These are phyloP conservation scores for Cladosporium sp. DNA, from an alignment of 2,329 filamentous ascomycete genomes.

Conservation along the genomic window DNA sequence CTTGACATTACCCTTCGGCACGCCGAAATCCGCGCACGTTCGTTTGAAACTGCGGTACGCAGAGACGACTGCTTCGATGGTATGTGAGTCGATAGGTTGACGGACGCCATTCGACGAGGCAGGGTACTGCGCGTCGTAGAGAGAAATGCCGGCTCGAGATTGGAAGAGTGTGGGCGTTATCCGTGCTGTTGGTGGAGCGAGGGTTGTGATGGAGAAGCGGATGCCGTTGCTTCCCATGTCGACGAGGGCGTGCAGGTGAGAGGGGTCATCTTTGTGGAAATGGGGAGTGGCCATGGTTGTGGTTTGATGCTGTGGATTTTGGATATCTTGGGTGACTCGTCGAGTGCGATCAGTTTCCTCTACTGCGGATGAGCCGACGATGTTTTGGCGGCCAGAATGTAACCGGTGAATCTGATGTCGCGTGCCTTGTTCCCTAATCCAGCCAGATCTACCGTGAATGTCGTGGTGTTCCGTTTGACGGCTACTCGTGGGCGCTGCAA, in stretches of 20 bases:
- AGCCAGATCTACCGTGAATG: not conserved
- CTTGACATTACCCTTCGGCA: constrained; percentile 65
- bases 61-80: constrained; percentile 66
- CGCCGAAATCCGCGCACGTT: constrained; percentile 69
- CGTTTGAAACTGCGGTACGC: constrained; percentile 70
- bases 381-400: too few species aligned
- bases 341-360: not conserved
- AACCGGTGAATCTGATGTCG: not conserved
- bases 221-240: constrained; percentile 75
- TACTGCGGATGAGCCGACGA: too few species aligned
- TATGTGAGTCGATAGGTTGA: constrained; percentile 58
- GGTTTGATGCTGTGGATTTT: too few species aligned
- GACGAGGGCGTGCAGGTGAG: constrained; percentile 36
- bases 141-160: constrained; percentile 76
- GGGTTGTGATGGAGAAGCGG: constrained; percentile 83
- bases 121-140: constrained; percentile 74
- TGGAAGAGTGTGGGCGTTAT: constrained; percentile 77
- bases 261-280: constrained; percentile 18
- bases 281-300: constrained; percentile 6
- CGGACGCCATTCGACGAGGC: constrained; percentile 39
- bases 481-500: not conserved
- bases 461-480: not conserved
- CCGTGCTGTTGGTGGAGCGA: constrained; percentile 70
- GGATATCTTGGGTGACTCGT: too few species aligned
- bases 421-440: not conserved